Percentiles rank a stretch among this genome's conserved stretches.
Evolutionary conservation across 2,329 filamentous ascomycete genomes (phyloP).

Genomic region (Penicillium sp.): DNA sequence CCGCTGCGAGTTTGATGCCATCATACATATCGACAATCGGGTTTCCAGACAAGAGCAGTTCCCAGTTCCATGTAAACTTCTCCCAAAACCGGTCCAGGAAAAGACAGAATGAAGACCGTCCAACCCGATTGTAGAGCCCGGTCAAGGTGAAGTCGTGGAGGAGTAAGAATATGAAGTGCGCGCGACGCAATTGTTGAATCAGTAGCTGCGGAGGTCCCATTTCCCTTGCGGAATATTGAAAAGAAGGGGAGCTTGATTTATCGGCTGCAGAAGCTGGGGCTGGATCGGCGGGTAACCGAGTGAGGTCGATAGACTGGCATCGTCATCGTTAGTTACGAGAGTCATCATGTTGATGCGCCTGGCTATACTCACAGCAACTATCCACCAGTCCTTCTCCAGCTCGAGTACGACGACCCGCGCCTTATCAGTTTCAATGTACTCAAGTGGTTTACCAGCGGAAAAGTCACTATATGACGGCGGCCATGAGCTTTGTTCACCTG

Average conservation of each 20-base stretch:
- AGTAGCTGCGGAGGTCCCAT: constrained; percentile 80
- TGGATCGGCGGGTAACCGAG: constrained; percentile 64
- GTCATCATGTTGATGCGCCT: not conserved
- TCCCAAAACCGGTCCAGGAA: constrained; percentile 82
- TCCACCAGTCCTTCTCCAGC: constrained; percentile 92
- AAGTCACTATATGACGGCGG: constrained; percentile 64
- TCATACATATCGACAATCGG: constrained; percentile 77
- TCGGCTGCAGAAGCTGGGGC: constrained; percentile 42
- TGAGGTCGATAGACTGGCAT: constrained; percentile 75
- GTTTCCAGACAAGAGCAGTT: constrained; percentile 86
- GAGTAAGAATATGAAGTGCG: constrained; percentile 80
- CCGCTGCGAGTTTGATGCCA: constrained; percentile 83
- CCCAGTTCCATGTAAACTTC: constrained; percentile 69
- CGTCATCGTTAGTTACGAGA: constrained; percentile 4
- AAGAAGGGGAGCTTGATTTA: constrained; percentile 46
- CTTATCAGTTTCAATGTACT: constrained; percentile 89
- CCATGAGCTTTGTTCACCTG: constrained; percentile 17
- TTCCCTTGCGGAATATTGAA: constrained; percentile 87
- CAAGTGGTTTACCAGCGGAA: constrained; percentile 72
- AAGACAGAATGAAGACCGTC: constrained; percentile 69
- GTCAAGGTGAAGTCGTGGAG: constrained; percentile 80
- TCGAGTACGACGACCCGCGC: constrained; percentile 82
- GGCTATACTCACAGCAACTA: constrained; percentile 71
- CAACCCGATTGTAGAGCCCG: constrained; percentile 66
- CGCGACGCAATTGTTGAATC: constrained; percentile 76